Evolutionary conservation across 148 eudicot species (phyloP).

Genomic region (Spergularia bocconei): DNA sequence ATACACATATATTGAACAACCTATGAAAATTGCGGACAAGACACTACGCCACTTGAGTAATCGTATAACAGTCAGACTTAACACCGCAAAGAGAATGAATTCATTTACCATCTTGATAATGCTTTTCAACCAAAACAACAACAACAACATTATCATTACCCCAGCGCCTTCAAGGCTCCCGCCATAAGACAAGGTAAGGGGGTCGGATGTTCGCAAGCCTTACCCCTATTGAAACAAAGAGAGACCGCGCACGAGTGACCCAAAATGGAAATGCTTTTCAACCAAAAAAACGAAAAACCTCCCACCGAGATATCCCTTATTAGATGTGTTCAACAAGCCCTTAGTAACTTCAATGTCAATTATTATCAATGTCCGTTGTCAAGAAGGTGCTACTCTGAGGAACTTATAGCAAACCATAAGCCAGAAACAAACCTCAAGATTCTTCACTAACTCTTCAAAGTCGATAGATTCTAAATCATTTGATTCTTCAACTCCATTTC

Average conservation of each 20-base stretch:
- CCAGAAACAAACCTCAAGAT: slow-evolving; percentile 71
- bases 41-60: neutral
- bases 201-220: too few species aligned
- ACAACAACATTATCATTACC: too few species aligned
- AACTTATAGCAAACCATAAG: neutral
- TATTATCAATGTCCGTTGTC: neutral
- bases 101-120: neutral
- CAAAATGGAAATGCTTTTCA: neutral
- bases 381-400: neutral
- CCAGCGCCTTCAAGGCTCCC: too few species aligned
- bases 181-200: too few species aligned
- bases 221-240: too few species aligned
- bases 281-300: neutral
- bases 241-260: too few species aligned
- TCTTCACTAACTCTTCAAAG: slow-evolving; percentile 69
- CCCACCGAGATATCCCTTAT: too few species aligned
- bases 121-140: neutral
- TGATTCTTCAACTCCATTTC: slow-evolving; percentile 79
- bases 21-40: neutral
- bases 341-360: neutral
- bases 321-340: neutral
- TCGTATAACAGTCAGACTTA: neutral
- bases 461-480: slow-evolving; percentile 83
- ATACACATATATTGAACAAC: neutral
- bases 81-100: neutral